phyloP scores from a whole-genome alignment of 2,329 filamentous ascomycete species.

The Aspergillus terreus region DNA sequence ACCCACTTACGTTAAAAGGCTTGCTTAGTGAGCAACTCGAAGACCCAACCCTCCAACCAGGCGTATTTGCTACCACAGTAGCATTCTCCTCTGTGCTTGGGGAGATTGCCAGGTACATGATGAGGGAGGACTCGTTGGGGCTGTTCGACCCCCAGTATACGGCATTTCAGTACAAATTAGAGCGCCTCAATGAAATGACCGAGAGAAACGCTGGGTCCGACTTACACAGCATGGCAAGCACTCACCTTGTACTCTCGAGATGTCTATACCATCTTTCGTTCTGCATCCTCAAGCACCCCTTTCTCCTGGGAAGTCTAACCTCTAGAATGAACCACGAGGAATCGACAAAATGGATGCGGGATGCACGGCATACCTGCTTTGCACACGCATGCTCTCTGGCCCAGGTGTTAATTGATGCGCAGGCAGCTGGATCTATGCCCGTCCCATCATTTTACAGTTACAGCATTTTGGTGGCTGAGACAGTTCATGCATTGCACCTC shows the following conservation, averaged over 20 bases:
- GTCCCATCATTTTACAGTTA: conserved; percentile 22
- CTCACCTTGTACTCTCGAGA: conserved; percentile 20
- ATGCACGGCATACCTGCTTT: background rate
- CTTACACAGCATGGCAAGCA: conserved; percentile 7
- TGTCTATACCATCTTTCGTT: conserved; percentile 20
- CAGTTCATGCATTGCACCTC: conserved; percentile 16
- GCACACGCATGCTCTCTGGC: conserved; percentile 16
- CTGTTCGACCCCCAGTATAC: no score
- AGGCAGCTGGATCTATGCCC: conserved; percentile 20
- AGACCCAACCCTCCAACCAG: background rate
- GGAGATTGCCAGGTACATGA: conserved; percentile 17
- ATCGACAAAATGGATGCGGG: background rate
- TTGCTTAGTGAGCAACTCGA: conserved; percentile 6
- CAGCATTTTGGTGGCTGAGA: conserved; percentile 21
- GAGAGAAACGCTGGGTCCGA: background rate
- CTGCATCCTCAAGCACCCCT: conserved; percentile 22
- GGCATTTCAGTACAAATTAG: no score
- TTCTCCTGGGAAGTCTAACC: conserved; percentile 16
- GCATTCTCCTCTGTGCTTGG: conserved; percentile 16
- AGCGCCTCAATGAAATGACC: no score
- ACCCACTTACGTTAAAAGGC: conserved; percentile 6
- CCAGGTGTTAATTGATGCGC: conserved; percentile 20
- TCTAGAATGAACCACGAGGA: background rate
- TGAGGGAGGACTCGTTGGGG: conserved; percentile 6
- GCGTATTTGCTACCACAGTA: conserved; percentile 17